A percentile compares a stretch with the other conserved stretches of the same genome.
Conservation (phyloP, 2,329 filamentous ascomycete species). For the Venturia carpophila region DNA sequence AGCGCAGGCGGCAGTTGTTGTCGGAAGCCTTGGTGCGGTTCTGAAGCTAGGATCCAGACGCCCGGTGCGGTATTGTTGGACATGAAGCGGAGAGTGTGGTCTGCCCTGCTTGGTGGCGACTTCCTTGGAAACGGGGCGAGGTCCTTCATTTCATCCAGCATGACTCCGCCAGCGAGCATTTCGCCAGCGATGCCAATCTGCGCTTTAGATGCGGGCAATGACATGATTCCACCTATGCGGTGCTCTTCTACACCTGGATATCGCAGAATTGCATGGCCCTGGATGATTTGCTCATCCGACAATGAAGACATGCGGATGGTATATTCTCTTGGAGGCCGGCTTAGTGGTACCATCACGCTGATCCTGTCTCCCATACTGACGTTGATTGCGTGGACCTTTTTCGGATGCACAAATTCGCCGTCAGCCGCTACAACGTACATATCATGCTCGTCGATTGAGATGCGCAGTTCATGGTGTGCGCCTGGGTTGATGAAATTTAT, state of each 20-base stretch:
- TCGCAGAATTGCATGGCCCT: conserved; percentile 7
- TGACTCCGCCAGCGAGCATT: not conserved
- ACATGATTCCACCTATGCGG: conserved; percentile 10
- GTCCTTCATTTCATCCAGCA: not conserved
- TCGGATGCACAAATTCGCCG: conserved; percentile 22
- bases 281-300: not conserved
- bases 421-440: conserved; percentile 24
- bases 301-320: not conserved
- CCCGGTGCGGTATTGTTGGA: conserved; percentile 9
- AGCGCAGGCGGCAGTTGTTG: conserved; percentile 26
- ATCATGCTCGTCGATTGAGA: conserved; percentile 22
- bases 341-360: not conserved
- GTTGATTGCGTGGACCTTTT: conserved; percentile 21
- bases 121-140: conserved; percentile 23
- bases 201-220: conserved; percentile 7
- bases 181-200: not conserved
- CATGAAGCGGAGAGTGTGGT: conserved; percentile 15
- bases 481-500: conserved; percentile 22
- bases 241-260: conserved; percentile 7
- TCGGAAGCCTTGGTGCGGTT: conserved; percentile 24
- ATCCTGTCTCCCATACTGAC: not conserved
- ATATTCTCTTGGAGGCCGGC: not conserved
- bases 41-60: conserved; percentile 27
- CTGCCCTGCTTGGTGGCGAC: conserved; percentile 28
- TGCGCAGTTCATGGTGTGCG: conserved; percentile 21